phyloP scores from a whole-genome alignment of 192 early-diverging fungal species.

The Coemansia sp. region DNA sequence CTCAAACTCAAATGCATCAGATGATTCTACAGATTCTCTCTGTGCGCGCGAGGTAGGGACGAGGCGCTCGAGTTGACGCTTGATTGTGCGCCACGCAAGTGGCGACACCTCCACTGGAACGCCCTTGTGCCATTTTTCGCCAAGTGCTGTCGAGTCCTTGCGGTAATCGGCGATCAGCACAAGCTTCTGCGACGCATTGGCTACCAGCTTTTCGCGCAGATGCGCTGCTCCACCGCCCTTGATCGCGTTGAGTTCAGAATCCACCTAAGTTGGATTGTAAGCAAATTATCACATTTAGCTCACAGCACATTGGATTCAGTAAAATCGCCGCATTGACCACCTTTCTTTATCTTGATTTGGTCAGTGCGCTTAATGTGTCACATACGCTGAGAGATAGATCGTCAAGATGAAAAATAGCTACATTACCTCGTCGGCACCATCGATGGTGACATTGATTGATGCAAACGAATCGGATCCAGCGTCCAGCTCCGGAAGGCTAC shows the following conservation, averaged over 20 bases:
- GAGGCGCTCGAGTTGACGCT: slow-evolving; percentile 53
- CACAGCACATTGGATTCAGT: neutral
- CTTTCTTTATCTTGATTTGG: neutral
- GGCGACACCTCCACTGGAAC: slow-evolving; percentile 91
- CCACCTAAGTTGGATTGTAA: slow-evolving; percentile 56
- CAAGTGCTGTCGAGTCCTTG: slow-evolving; percentile 77
- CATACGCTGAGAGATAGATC: neutral
- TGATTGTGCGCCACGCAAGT: slow-evolving; percentile 72
- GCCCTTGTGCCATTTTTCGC: slow-evolving; percentile 84
- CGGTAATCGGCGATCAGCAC: slow-evolving; percentile 89
- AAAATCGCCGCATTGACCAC: slow-evolving; percentile 2
- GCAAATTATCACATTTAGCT: neutral
- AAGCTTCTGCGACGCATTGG: slow-evolving; percentile 76
- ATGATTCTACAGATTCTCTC: neutral
- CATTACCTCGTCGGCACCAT: slow-evolving; percentile 81
- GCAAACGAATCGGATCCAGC: slow-evolving; percentile 14
- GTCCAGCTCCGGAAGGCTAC: slow-evolving; percentile 65
- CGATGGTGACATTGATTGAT: slow-evolving; percentile 80
- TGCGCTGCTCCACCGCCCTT: slow-evolving; percentile 96
- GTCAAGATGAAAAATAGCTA: neutral
- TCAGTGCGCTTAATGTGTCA: neutral
- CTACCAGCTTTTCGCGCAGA: slow-evolving; percentile 92
- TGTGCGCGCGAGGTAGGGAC: slow-evolving; percentile 11
- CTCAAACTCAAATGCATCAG: slow-evolving; percentile 27
- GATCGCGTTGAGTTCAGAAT: slow-evolving; percentile 84